Base-by-base conservation (phyloP, 2,329 filamentous ascomycete species). In the Ustulina deusta region DNA sequence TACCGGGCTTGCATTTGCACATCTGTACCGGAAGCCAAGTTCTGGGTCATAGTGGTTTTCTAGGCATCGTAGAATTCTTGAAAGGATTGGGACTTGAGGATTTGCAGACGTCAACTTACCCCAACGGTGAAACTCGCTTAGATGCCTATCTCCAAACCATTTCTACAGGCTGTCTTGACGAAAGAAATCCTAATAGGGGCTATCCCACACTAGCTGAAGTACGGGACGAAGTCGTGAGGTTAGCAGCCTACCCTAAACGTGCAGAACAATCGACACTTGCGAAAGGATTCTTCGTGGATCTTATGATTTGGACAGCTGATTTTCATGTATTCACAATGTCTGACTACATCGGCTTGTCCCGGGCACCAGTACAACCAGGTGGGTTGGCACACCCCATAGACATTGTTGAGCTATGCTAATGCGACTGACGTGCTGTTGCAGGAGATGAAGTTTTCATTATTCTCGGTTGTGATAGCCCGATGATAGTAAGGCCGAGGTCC, bases 381-480 rank as follows among this genome's bases (percentile, higher is more conserved):
- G 42, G 34, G 51, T 52, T 49, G 9, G 22, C 10, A 29, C 20
- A 29, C 17, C 3, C 7, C 44, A 11, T 3, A 32, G 46, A 52
- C 1, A 49, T 15, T 9, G 11, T 6, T 17, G 7, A 7, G 29
- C 9, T 15, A 13, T 48, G 13, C 32, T 3, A 40, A 15, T 22
- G 17, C 15, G 7, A 40, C 20, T 60, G 11, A 69, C 13, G 17
- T 52, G 17, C 13, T 55, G 6, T 40, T 52, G 13, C 61, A 73
- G 73, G 66, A 5, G 73, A 74, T 25, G 44, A 71, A 34, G 54
- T 71, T 7, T 72, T 71, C 32, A 56, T 71, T 5, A 54, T 74
- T 10, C 69, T 66, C 5, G 71, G 70, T 13, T 70, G 65, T 20
- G 34, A 69, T 22, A 22, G 62, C 15, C 71, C 69, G 7, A 60